Evolutionary conservation across 306 rosid genomes (phyloP).

Genomic region (Herpetospermum pedunculosum): DNA sequence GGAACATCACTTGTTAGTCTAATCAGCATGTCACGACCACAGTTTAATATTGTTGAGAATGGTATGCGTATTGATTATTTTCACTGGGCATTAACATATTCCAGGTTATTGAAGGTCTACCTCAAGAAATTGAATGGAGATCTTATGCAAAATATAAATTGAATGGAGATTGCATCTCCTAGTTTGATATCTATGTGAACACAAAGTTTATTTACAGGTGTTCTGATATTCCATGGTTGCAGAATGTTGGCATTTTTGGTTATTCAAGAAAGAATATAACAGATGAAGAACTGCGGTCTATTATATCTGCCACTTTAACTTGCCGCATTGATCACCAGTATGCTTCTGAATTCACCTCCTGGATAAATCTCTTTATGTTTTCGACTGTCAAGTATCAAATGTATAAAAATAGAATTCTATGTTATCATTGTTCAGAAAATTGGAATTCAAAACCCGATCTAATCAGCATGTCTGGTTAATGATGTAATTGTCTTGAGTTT

Average conservation of each 20-base stretch:
- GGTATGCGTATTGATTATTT: not conserved
- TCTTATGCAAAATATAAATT: too few species aligned
- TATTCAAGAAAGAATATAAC: conserved; percentile 74
- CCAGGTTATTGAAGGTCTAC: not conserved
- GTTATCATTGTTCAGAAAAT: not conserved
- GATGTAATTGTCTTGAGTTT: not conserved
- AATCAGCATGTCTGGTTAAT: not conserved
- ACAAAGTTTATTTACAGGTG: not conserved
- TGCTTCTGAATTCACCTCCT: conserved; percentile 17
- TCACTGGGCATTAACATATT: not conserved
- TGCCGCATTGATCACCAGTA: conserved; percentile 95
- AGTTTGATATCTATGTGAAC: not conserved
- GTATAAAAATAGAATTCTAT: not conserved
- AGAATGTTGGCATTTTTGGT: conserved; percentile 80
- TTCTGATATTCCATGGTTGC: conserved; percentile 30
- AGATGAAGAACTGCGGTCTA: conserved; percentile 68
- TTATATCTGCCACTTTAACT: conserved; percentile 74
- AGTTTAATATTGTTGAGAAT: not conserved
- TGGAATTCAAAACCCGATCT: not conserved
- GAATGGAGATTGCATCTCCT: conserved; percentile 1
- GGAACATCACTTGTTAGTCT: not conserved
- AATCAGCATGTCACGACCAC: not conserved
- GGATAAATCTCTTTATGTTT: not conserved
- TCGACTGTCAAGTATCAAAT: not conserved
- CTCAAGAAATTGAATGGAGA: not conserved